Percentiles rank a stretch among this genome's conserved stretches.
Conservation (phyloP, 495 filamentous ascomycete genomes). For the Patellaria atrata region DNA sequence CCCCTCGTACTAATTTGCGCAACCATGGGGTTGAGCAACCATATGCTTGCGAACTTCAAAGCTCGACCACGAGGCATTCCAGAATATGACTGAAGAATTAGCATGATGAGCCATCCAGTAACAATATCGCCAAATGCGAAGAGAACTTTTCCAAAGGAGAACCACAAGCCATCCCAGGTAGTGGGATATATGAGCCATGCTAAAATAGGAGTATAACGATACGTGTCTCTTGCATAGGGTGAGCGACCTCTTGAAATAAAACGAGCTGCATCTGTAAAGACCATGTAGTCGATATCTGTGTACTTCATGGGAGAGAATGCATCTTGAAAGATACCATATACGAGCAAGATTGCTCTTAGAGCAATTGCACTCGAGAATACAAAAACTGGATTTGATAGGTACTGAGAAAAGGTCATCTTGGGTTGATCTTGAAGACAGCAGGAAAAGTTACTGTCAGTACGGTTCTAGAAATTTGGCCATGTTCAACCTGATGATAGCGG, state of each 20-base stretch:
- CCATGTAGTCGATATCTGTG: slow-evolving; percentile 97
- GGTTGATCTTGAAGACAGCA: no score
- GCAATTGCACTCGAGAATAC: slow-evolving; percentile 55
- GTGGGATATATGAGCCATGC: slow-evolving; percentile 85
- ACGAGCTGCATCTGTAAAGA: slow-evolving; percentile 93
- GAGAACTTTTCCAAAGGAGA: slow-evolving; percentile 76
- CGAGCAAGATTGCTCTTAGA: slow-evolving; percentile 54
- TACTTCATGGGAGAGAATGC: slow-evolving; percentile 82
- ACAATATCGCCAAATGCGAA: slow-evolving; percentile 74
- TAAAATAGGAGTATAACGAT: slow-evolving; percentile 88
- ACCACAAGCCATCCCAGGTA: slow-evolving; percentile 44
- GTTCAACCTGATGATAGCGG: no score
- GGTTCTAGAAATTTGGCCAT: no score
- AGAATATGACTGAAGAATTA: slow-evolving; percentile 36
- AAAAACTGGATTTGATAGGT: slow-evolving; percentile 11
- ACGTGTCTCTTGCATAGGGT: slow-evolving; percentile 82
- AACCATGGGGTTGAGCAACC: slow-evolving; percentile 96
- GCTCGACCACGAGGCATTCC: slow-evolving; percentile 39
- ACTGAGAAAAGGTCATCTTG: no score
- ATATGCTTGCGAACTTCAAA: slow-evolving; percentile 64
- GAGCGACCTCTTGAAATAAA: slow-evolving; percentile 49
- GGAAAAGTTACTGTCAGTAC: no score
- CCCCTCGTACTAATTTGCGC: slow-evolving; percentile 89
- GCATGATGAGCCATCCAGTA: slow-evolving; percentile 75
- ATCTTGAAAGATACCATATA: slow-evolving; percentile 88